Evolutionary conservation across 2,329 filamentous ascomycete species (phyloP).

Genomic region (Apiospora koreana): DNA sequence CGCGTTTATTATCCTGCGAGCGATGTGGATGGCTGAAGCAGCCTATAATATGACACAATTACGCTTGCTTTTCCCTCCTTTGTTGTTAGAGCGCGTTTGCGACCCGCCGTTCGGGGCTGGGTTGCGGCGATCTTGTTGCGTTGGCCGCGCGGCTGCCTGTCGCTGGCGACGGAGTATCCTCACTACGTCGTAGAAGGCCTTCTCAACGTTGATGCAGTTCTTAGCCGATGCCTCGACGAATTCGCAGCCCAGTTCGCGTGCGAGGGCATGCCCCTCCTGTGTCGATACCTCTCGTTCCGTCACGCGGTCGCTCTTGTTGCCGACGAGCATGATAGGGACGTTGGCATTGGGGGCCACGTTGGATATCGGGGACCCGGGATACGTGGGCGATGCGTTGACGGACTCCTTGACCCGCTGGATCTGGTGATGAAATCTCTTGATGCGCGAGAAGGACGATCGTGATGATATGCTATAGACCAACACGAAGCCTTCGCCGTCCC

Average conservation of each 20-base stretch:
- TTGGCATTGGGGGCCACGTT: constrained; percentile 61
- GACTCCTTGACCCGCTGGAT: constrained; percentile 98
- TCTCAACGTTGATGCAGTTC: constrained; percentile 98
- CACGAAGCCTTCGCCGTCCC: constrained; percentile 95
- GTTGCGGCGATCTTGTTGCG: constrained; percentile 26
- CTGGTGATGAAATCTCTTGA: constrained; percentile 94
- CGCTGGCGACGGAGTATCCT: constrained; percentile 84
- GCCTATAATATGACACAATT: constrained; percentile 44
- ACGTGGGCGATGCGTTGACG: constrained; percentile 72
- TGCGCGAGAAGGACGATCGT: constrained; percentile 89
- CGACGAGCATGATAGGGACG: constrained; percentile 95
- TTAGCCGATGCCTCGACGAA: constrained; percentile 97
- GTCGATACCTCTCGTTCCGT: constrained; percentile 96
- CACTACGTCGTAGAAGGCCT: constrained; percentile 97
- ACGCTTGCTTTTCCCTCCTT: constrained; percentile 5
- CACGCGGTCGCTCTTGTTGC: constrained; percentile 96
- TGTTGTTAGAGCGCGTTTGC: not conserved
- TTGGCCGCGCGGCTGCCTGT: constrained; percentile 51
- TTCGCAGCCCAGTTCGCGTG: constrained; percentile 89
- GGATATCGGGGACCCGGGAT: constrained; percentile 72
- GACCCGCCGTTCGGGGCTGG: constrained; percentile 26
- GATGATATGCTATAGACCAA: constrained; percentile 99
- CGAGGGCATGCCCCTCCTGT: constrained; percentile 90
- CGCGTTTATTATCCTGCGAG: not conserved
- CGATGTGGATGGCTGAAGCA: not conserved